Evolutionary conservation across 768 basidiomycete genomes (phyloP), one percentile per base, ranked within the genome.

Genomic region (Suillus fuscotomentosus): DNA sequence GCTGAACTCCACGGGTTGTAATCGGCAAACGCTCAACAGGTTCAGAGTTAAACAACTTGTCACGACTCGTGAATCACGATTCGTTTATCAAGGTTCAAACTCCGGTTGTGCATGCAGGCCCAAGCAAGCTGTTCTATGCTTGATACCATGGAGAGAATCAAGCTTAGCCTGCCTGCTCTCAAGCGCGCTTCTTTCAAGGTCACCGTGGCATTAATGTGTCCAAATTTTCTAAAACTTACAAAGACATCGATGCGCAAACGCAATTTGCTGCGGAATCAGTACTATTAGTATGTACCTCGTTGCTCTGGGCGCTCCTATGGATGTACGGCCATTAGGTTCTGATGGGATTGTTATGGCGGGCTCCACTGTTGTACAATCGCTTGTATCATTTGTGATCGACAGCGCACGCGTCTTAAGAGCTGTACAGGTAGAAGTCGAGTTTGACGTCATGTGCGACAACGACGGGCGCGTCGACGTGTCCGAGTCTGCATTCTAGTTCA

Each of bases 381-480:
- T 27, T 27, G 27, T 27, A 27, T 27, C 3, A 27, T 2, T 27
- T 27, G 27, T 27, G 27, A 27, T 27, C 27, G 2, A 27, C 27
- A 27, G 27, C 27, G 27, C 27, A 27, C 27, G 27, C 27, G 86
- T 82, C 74, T 88, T 88, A 63, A 79, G 68, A 43, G 82, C 82
- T 56, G 83, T 82, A 62, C 81, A 77, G 42, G 67, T 39, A 27
- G 31, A 36, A 54, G 27, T 27, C 27, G 27, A 27, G 27, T 27
- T 27, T 27, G 27, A 27, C 27, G 10, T 54, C 17, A 81, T 78
- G 13, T 83, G 78, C 56, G 85, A 77, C 24, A 86, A 72, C 6
- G 73, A 76, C 74, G 71, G 65, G 47, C 85, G 86, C 62, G 83
- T 79, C 45, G 86, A 86, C 17, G 84, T 72, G 66, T 87, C 86